Base-by-base conservation (phyloP, 2,329 filamentous ascomycete genomes). In the Penicillium occitanis region DNA sequence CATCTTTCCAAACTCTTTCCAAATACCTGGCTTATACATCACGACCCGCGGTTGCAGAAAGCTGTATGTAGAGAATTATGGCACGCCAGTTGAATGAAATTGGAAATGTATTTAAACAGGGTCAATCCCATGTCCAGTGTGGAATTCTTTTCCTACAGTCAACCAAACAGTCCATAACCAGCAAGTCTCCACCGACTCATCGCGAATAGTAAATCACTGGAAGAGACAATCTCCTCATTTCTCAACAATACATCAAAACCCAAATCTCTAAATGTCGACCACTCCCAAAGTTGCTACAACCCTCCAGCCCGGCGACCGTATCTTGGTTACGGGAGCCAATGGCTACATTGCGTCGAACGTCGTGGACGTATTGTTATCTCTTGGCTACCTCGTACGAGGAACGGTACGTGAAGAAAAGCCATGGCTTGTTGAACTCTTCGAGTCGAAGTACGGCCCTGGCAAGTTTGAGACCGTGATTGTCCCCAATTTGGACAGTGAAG, bases 291-390 rank as follows among this genome's bases (percentile, higher is more conserved):
- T 51, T 14, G 6, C 33, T 44, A 65, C 65, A 4, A 50, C 63
- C 14, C 73, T 79, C 30, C 71, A 72, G 7, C 51, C 65, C 5
- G 75, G 74, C 10, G 76, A 75, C 2, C 69, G 67, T 50, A 72
- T 84, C 33, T 77, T 85, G 3, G 77, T 85, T 14, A 84, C 82
- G 0, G 82, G 82, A 6, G 78, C 75, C 1, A 84, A 78, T 58
- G 82, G 82, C 40, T 83, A 79, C 68, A 74, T 85, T 28, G 82
- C 73, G 30, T 77, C 77, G 6, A 79, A 84, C 51, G 72, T 82
- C 3, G 72, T 74, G 37, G 70, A 80, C n/a, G 71, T 78, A 14
- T 72, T 84, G 11, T 74, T 84, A 19, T 64, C 74, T 1, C 71
- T 73, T 3, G 81, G 81, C 14, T 83, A 78, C 68, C 69, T 69